phyloP scores from a whole-genome alignment of 495 filamentous ascomycete species.

The Extremus antarcticus region DNA sequence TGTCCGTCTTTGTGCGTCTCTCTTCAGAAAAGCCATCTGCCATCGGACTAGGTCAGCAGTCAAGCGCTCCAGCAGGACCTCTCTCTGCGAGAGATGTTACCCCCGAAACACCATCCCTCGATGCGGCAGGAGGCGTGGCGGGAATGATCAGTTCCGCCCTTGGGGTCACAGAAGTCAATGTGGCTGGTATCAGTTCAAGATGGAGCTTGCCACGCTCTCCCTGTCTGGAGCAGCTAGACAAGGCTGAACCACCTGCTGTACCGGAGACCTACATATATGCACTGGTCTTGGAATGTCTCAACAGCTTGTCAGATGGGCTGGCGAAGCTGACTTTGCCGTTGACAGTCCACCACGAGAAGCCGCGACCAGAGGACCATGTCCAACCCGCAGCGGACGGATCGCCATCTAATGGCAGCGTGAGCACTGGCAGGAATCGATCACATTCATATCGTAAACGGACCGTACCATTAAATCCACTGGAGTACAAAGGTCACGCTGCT shows the following conservation, averaged over 20 bases:
- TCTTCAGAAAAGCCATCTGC: slow-evolving; percentile 79
- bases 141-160: slow-evolving; percentile 86
- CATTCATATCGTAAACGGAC: slow-evolving; percentile 37
- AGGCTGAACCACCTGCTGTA: slow-evolving; percentile 66
- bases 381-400: not conserved
- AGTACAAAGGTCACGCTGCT: slow-evolving; percentile 57
- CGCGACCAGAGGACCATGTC: not conserved
- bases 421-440: slow-evolving; percentile 14
- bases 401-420: not conserved
- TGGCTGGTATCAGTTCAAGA: slow-evolving; percentile 67
- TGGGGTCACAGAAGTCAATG: slow-evolving; percentile 58
- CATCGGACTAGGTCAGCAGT: slow-evolving; percentile 80
- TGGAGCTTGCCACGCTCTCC: slow-evolving; percentile 84
- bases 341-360: slow-evolving; percentile 49
- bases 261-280: slow-evolving; percentile 93
- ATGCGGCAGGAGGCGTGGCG: slow-evolving; percentile 67
- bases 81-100: slow-evolving; percentile 30
- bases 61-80: slow-evolving; percentile 54
- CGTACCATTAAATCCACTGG: slow-evolving; percentile 69
- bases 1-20: slow-evolving; percentile 72
- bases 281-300: slow-evolving; percentile 78
- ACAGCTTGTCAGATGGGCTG: slow-evolving; percentile 75
- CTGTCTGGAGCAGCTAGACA: slow-evolving; percentile 91
- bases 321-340: slow-evolving; percentile 87
- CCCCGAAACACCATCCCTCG: slow-evolving; percentile 71